Evolutionary conservation across 257 asterid genomes (phyloP), one percentile per base, ranked within the genome.

Genomic region (Solanum virginianum): DNA sequence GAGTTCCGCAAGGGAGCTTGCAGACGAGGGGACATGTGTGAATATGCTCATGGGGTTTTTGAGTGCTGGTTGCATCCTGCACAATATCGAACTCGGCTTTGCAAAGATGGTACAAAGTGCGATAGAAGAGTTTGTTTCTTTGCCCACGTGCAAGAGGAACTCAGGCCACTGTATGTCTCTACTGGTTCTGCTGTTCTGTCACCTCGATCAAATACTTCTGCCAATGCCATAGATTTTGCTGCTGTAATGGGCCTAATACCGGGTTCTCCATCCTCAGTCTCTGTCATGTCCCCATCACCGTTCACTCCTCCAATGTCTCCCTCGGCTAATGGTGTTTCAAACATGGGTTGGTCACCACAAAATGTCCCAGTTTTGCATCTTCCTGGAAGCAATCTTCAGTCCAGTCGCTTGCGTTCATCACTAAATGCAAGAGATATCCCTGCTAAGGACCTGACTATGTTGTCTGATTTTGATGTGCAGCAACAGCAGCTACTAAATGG

Each of bases 291-390:
- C 6, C 94, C 93, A 4, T 89, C 93, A 6, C 91, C 93, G 1
- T 93, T 90, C 88, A 92, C 97, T 18, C 95, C 97, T 5, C 97
- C 98, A 51, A 88, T 95, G 92, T 93, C 98, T n/a, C 97, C 98
- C 17, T 90, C 94, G 5, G 82, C 89, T 11, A 92, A 88, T 63
- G 91, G 93, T 74, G 84, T 90, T 82, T 77, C 98, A 17, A 92
- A 88, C 85, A 45, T 86, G 39, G 93, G 94, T 8, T 93, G 98
- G 98, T 72, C 89, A 55, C 95, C 85, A 80, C 96, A 91, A 36
- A 93, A 93, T 81, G 94, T 93, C 65, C 97, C 98, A 0, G 75
- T 95, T 1, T 75, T 95, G 92, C 95, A 91, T 86, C 92, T 95
- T 60, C 96, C 98, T 0, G 94, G 95, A 56, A 90, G 93, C 92